Base-by-base conservation (phyloP, 768 basidiomycete species). In the Trametes gibbosa region DNA sequence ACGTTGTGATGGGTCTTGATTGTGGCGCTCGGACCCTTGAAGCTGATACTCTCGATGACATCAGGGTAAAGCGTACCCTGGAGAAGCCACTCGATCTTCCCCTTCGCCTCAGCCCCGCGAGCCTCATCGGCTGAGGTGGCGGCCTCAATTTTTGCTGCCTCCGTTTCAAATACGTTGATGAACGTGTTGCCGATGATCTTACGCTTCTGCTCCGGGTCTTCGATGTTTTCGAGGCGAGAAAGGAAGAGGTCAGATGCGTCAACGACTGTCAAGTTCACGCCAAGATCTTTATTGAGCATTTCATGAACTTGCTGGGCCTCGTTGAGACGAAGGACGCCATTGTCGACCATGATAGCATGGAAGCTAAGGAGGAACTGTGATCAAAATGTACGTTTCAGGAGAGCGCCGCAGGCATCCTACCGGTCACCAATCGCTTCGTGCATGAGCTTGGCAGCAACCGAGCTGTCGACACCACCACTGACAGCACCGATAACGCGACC, bases 1-100 rank as follows among this genome's bases (percentile, higher is more conserved):
- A 98, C 97, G 65, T 99, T 99, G 73, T 98, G 97, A 72, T 99
- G 97, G 2, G 97, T 98, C 81, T 99, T 99, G 81, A 99, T 99
- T 10, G 96, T 98, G 39, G 97, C 97, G 64, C 90, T 93, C 0
- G 97, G 97, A 2, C 97, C 97, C 76, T 98, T 98, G 84, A 99
- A 99, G 75, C 90, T 93, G 76, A 99, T 97, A 70, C 90, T 93
- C 79, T 99, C 97, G 70, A 98, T 99, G 58, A 99, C 97, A 70
- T 99, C 97, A 2, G 97, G 97, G 74, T 98, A 99, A 14, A 99
- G 82, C 0, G 97, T 99, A 4, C 97, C 97, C 74, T 99, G 97
- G 12, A 99, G 76, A 47, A 99, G 74, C 95, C 95, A 99, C 71
- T 98, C 97, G 34, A 98, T 93, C 67, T 86, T 85, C 2, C 97